These are phyloP conservation scores for Gracilaria vermiculophylla DNA, from an alignment of 23 red algal genomes.

Conservation along the genomic window DNA sequence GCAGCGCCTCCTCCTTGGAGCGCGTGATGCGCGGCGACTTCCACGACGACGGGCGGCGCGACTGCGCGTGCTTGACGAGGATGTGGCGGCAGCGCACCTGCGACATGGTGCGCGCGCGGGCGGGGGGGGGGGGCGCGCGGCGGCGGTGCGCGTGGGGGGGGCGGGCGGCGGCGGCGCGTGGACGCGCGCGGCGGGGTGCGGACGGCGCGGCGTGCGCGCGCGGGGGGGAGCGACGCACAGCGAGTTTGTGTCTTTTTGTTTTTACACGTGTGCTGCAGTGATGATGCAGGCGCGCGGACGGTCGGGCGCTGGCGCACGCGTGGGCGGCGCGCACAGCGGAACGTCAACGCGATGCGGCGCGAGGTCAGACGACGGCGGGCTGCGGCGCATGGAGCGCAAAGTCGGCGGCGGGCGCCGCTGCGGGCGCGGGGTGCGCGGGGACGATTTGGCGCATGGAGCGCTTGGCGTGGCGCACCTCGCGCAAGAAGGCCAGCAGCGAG, in stretches of 20 bases:
- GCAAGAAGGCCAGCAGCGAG: not conserved
- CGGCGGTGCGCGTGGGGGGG: not conserved
- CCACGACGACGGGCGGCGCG: slow-evolving; percentile 79
- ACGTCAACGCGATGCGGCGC: too few relatives aligned
- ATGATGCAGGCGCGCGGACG: too few relatives aligned
- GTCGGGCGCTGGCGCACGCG: too few relatives aligned
- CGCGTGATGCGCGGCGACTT: slow-evolving; percentile 54
- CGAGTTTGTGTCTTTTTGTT: too few relatives aligned
- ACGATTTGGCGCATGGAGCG: slow-evolving; percentile 14
- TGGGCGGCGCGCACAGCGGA: too few relatives aligned
- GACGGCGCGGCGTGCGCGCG: too few relatives aligned
- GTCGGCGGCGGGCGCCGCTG: not conserved
- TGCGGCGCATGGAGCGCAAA: not conserved
- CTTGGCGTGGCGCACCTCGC: not conserved
- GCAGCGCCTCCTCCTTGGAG: slow-evolving; percentile 57
- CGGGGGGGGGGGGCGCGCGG: not conserved
- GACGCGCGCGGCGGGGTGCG: too few relatives aligned
- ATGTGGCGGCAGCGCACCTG: slow-evolving; percentile 69
- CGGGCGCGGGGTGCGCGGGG: not conserved
- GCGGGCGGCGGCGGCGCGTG: too few relatives aligned
- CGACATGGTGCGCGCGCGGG: not conserved
- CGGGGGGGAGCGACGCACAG: too few relatives aligned
- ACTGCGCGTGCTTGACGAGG: slow-evolving; percentile 81
- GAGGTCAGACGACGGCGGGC: not conserved
- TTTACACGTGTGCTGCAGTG: too few relatives aligned